Base-by-base conservation (phyloP, 805 yeast genomes). In the Candida lessepsii region DNA sequence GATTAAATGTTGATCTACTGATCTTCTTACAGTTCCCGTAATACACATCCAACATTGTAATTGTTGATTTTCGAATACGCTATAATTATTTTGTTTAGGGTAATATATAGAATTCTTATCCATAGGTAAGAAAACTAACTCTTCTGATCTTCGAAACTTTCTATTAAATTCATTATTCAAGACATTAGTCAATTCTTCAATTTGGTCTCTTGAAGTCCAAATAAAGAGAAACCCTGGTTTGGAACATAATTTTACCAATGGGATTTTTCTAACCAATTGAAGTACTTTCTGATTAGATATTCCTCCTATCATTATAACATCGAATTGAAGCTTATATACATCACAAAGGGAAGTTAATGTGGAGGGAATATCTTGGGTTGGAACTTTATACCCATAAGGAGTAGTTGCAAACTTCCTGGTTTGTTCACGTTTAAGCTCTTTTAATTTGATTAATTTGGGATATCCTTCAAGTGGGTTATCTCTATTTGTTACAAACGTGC, bases 11-110 rank as follows among this genome's bases (percentile, higher is more conserved):
- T 76, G 76, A 62, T 90, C 97, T 0, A 81, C 79, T 2, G 95
- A 78, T 52, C 97, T 74, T 54, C 96, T 72, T 6, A 90, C 91
- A 0, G 97, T 90, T 2, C 97, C 97, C 2, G 96, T 90, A 39
- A 90, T 85, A 51, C 96, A 91, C 96, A 90, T 89, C 86, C 96
- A 85, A 54, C 97, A 90, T 63, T 91, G 97, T 96, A 96, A 90
- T 62, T 85, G 93, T 60, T 85, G 80, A 43, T 81, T 78, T 44
- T 78, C 80, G 40, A 86, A 71, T 18, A 86, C 56, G 2, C 63
- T 53, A 3, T 40, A 39, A 4, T 29, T 37, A 7, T 73, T 72
- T 28, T 76, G 75, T 2, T 71, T 70, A 1, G 93, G 93, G 47
- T 77, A 81, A 53, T 77, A 80, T 1, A 80, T 79, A 0, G 93